Evolutionary conservation across 2,329 filamentous ascomycete genomes (phyloP).

Genomic region (Catunica adiposa): DNA sequence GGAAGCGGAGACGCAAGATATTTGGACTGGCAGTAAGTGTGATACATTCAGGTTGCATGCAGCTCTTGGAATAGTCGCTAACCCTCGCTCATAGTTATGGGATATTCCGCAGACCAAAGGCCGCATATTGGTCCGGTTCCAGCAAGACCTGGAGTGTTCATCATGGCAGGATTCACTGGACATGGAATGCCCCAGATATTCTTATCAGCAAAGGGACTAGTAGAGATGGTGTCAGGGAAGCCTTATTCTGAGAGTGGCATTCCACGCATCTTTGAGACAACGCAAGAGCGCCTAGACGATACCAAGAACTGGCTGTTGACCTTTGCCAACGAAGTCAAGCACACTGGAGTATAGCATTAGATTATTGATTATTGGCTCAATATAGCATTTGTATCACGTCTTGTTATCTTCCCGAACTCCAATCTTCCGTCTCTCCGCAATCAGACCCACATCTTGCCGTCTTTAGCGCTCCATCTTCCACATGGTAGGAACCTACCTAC

Average conservation of each 20-base stretch:
- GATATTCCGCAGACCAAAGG: conserved; percentile 25
- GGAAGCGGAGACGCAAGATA: conserved; percentile 20
- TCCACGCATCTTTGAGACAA: conserved; percentile 7
- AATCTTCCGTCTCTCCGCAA: too few species aligned
- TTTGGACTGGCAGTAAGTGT: conserved; percentile 20
- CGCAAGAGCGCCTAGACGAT: not conserved
- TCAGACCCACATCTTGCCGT: too few species aligned
- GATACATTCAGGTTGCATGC: not conserved
- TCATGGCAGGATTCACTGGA: conserved; percentile 34
- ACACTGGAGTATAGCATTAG: not conserved
- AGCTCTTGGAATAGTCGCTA: not conserved
- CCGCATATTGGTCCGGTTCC: conserved; percentile 31
- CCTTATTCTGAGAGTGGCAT: conserved; percentile 20
- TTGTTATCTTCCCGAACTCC: too few species aligned
- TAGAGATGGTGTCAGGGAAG: conserved; percentile 23
- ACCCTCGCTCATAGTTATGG: conserved; percentile 22
- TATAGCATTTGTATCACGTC: too few species aligned
- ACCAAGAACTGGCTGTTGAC: conserved; percentile 5
- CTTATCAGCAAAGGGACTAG: conserved; percentile 25
- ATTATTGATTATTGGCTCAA: too few species aligned
- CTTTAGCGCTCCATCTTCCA: too few species aligned
- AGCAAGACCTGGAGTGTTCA: conserved; percentile 23
- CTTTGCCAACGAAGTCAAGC: not conserved
- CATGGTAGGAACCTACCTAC: too few species aligned
- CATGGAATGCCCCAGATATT: conserved; percentile 35